These are phyloP conservation scores for Colletotrichum sp. DNA, from an alignment of 2,329 filamentous ascomycete species.

Conservation along the genomic window DNA sequence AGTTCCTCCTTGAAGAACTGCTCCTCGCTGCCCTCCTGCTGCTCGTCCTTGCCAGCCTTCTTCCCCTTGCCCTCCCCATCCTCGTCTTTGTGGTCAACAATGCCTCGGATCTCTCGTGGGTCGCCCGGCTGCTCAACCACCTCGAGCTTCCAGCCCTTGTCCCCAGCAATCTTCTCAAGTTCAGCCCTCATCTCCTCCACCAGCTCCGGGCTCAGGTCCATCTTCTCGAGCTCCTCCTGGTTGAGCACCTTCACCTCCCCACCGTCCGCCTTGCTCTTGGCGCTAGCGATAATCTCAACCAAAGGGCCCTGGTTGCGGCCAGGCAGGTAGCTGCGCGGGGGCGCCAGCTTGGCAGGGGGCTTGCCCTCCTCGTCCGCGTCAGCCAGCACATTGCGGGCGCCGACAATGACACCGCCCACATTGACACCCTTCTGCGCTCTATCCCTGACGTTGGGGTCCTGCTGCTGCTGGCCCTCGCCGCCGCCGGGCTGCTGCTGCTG, in stretches of 20 bases:
- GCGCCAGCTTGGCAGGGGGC: slow-evolving; percentile 48
- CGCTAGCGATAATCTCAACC: slow-evolving; percentile 50
- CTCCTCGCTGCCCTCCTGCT: slow-evolving; percentile 42
- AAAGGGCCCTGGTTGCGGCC: slow-evolving; percentile 23
- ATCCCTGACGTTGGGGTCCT: slow-evolving; percentile 15
- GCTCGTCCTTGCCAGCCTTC: not conserved
- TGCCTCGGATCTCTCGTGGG: slow-evolving; percentile 69
- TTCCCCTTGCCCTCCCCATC: slow-evolving; percentile 32
- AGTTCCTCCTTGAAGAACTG: slow-evolving; percentile 60
- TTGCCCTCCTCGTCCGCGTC: slow-evolving; percentile 51
- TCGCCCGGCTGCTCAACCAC: slow-evolving; percentile 73
- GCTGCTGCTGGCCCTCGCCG: not conserved
- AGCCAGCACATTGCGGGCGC: slow-evolving; percentile 54
- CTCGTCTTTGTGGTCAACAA: slow-evolving; percentile 61
- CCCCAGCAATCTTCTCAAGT: slow-evolving; percentile 71
- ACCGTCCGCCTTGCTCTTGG: slow-evolving; percentile 58
- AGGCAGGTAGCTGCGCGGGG: slow-evolving; percentile 46
- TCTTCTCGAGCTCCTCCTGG: slow-evolving; percentile 70
- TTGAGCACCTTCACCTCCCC: slow-evolving; percentile 66
- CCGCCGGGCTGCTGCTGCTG: not conserved
- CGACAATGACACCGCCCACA: slow-evolving; percentile 60
- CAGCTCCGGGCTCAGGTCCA: slow-evolving; percentile 69
- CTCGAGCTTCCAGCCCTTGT: slow-evolving; percentile 81
- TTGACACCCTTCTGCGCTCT: slow-evolving; percentile 35
- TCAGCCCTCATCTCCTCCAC: slow-evolving; percentile 74